Conservation (phyloP, 306 rosid species). For the Inga oerstediana region DNA sequence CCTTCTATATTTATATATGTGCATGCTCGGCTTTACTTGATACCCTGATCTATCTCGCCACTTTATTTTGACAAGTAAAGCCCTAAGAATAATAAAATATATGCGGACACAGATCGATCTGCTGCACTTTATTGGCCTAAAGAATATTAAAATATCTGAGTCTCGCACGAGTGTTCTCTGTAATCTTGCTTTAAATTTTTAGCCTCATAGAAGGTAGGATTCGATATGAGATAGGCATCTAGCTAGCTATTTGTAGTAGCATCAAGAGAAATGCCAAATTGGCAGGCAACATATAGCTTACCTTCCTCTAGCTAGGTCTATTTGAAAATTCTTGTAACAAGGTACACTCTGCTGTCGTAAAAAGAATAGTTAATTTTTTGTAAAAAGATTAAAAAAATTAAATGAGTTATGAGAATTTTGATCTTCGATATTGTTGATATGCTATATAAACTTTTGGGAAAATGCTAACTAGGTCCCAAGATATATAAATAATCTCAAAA, state of each 20-base stretch:
- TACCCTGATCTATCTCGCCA: background rate
- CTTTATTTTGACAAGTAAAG: background rate
- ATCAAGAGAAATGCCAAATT: conserved; percentile 5
- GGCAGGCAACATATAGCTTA: conserved; percentile 7
- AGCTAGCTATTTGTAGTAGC: background rate
- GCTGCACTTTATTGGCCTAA: conserved; percentile 28
- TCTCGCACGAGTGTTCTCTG: conserved; percentile 50
- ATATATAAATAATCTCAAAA: no score
- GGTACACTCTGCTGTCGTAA: no score
- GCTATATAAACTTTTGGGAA: no score
- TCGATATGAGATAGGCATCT: background rate
- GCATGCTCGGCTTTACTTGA: conserved; percentile 33
- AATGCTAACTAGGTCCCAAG: no score
- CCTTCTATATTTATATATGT: background rate
- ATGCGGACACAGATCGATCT: background rate
- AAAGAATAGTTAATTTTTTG: no score
- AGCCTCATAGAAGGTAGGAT: conserved; percentile 7
- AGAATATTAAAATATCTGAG: conserved; percentile 11
- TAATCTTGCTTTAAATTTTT: conserved; percentile 16
- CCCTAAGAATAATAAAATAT: background rate
- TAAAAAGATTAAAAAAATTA: no score
- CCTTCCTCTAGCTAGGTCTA: background rate
- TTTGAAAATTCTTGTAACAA: background rate
- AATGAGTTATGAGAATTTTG: no score
- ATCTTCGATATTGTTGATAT: no score